Evolutionary conservation across 2,329 filamentous ascomycete genomes (phyloP).

Genomic region (Truncatella angustata): DNA sequence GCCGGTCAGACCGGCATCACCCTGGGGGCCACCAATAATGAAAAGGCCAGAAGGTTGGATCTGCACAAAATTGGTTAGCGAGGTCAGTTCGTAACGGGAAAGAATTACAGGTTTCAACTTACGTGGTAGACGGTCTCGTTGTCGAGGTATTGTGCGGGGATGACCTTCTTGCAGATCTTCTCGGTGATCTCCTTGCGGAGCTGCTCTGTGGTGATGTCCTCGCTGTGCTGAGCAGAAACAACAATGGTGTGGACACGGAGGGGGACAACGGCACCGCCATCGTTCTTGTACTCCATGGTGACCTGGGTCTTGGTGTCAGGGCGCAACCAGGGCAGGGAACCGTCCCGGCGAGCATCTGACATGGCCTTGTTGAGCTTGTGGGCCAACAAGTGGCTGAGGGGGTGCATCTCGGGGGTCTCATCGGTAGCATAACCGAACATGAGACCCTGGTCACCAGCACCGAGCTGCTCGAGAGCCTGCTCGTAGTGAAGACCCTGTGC

Average conservation of each 20-base stretch:
- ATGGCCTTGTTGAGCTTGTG: constrained; percentile 98
- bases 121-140: constrained; percentile 95
- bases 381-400: constrained; percentile 87
- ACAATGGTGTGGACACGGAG: constrained; percentile 94
- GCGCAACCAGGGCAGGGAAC: constrained; percentile 87
- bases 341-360: constrained; percentile 83
- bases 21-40: constrained; percentile 98
- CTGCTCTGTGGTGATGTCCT: constrained; percentile 84
- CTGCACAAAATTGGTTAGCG: constrained; percentile 29
- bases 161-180: constrained; percentile 95
- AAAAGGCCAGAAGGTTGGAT: constrained; percentile 98
- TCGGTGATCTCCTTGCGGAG: constrained; percentile 92
- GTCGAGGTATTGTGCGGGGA: constrained; percentile 88
- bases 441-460: constrained; percentile 99
- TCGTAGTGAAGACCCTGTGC: constrained; percentile 99
- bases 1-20: constrained; percentile 96
- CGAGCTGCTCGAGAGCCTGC: constrained; percentile 93
- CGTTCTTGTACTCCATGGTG: constrained; percentile 97
- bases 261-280: constrained; percentile 89
- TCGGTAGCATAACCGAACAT: constrained; percentile 99
- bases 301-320: constrained; percentile 99
- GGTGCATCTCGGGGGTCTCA: constrained; percentile 96
- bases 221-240: constrained; percentile 90
- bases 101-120: too few species aligned
- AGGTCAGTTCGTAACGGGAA: too few species aligned